Evolutionary conservation across 331 rosid genomes (phyloP).

Genomic region (Acacia concinna): DNA sequence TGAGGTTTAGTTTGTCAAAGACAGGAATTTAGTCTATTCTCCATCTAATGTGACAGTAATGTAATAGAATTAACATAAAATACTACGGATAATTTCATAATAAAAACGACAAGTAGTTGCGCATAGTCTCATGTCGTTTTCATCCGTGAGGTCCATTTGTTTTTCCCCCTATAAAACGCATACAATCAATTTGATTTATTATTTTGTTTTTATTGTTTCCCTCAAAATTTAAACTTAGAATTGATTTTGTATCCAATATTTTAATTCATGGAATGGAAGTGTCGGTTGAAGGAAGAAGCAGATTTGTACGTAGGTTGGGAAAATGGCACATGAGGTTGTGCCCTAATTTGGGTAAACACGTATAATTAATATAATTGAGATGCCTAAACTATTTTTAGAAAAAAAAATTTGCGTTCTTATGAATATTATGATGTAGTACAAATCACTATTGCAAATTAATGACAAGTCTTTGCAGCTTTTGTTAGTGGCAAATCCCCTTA

Average conservation of each 20-base stretch:
- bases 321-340: slow-evolving; percentile 48
- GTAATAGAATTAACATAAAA: neutral
- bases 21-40: slow-evolving; percentile 1
- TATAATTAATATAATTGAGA: slow-evolving; percentile 6
- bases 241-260: neutral
- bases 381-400: neutral
- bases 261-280: neutral
- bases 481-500: neutral
- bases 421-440: neutral
- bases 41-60: slow-evolving; percentile 19
- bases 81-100: neutral
- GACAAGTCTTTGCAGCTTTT: neutral
- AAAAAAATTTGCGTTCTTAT: neutral
- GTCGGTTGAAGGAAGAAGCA: slow-evolving; percentile 43
- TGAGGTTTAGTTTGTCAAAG: neutral
- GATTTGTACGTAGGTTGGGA: slow-evolving; percentile 23
- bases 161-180: neutral
- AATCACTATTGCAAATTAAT: neutral
- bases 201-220: neutral
- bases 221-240: neutral
- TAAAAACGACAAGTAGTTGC: slow-evolving; percentile 20
- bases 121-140: slow-evolving; percentile 3
- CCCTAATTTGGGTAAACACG: slow-evolving; percentile 24
- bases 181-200: neutral
- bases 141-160: neutral